These are phyloP conservation scores for Populus alba DNA, from an alignment of 345 rosid species.

Conservation along the genomic window DNA sequence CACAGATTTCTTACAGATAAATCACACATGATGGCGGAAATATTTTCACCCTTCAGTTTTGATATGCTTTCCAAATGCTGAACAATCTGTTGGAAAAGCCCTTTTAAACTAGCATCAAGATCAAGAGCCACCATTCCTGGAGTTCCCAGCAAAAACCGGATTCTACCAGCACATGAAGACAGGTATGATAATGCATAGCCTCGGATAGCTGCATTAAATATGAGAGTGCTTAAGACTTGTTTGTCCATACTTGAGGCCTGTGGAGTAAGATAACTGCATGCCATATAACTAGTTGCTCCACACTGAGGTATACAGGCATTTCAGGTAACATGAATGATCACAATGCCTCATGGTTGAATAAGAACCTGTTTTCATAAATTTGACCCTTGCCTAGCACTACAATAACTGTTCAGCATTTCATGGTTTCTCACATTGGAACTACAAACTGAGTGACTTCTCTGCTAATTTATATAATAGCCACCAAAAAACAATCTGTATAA, in stretches of 20 bases:
- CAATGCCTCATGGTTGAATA: neutral
- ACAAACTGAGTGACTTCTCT: neutral
- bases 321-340: neutral
- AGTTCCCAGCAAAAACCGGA: constrained; percentile 84
- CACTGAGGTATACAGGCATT: neutral
- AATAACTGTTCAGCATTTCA: neutral
- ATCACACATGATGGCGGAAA: constrained; percentile 83
- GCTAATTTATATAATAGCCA: neutral
- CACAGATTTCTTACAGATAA: constrained; percentile 70
- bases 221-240: neutral
- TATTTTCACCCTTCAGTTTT: constrained; percentile 83
- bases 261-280: neutral
- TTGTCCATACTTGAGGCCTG: neutral
- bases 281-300: neutral
- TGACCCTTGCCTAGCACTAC: neutral
- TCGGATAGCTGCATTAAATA: constrained; percentile 76
- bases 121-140: constrained; percentile 99
- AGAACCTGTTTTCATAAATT: neutral
- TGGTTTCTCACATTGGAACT: no score
- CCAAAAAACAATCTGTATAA: neutral
- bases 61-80: constrained; percentile 86
- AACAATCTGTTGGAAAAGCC: constrained; percentile 80
- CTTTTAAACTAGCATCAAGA: constrained; percentile 79
- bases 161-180: constrained; percentile 96
- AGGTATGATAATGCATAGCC: constrained; percentile 98